Base-by-base conservation (phyloP, 352 stramenopile species). In the Globisporangium barbulae region DNA sequence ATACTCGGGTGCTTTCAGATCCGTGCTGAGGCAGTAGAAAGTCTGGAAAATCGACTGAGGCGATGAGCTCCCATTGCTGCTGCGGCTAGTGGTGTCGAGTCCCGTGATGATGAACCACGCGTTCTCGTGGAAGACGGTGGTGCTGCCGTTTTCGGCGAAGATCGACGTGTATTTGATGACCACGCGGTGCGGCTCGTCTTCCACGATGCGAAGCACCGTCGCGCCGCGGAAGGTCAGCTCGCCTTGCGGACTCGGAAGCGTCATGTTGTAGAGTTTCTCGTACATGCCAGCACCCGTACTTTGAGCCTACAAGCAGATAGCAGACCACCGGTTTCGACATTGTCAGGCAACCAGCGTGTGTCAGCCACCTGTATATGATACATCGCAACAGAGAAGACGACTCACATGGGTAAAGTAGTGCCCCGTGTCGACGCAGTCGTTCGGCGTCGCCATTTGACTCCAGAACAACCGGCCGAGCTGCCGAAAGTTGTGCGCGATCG, bases 381-480 rank as follows among this genome's bases (percentile, higher is more conserved):
- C n/a, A 44, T n/a, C 39, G 6, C 12, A 44, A n/a, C 12, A 44
- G 12, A n/a, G 39, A 9, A 44, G 12, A 44, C 39, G n/a, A 30
- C 44, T 25, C 21, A 50, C 44, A 10, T 50, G 44, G 1, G 44
- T 50, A 7, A 50, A 50, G 44, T 17, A 28, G 44, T 30, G 44
- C 44, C 44, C 44, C n/a, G 21, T 50, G 21, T 30, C 44, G 44
- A 50, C n/a, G 44, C 44, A 50, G 44, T 50, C n/a, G 21, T 50
- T 47, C 37, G 62, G 39, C 17, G 31, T 28, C 33, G 35, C 56
- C 39, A 62, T 52, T n/a, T 54, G 50, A 52, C 28, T 42, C 28
- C n/a, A 22, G 22, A 57, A 64, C 41, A 59, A 30, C n/a, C 44
- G 19, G 4, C 44, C 44, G n/a, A 50, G 44, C 44, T 50, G 44